phyloP scores from a whole-genome alignment of 768 basidiomycete genomes.

The Pisolithus orientalis region DNA sequence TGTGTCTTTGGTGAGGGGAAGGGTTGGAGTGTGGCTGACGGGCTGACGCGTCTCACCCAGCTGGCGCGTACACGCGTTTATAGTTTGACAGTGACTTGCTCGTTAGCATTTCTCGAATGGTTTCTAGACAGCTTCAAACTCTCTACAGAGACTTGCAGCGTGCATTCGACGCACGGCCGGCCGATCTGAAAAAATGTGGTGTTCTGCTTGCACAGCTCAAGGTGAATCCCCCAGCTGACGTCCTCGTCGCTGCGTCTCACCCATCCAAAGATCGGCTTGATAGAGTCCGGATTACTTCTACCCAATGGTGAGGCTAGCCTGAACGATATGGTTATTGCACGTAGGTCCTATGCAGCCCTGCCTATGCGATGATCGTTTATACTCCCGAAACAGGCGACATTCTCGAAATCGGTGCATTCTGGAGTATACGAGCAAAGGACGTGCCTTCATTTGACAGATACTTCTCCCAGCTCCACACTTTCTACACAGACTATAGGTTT shows the following conservation, averaged over 20 bases:
- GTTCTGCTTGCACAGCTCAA: constrained; percentile 66
- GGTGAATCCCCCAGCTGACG: constrained; percentile 33
- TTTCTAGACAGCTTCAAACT: constrained; percentile 45
- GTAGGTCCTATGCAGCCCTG: constrained; percentile 39
- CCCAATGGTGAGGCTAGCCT: constrained; percentile 60
- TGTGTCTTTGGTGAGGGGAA: constrained; percentile 21
- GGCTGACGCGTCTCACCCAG: constrained; percentile 47
- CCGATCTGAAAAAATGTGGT: constrained; percentile 64
- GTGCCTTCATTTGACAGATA: constrained; percentile 94
- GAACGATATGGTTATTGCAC: constrained; percentile 67
- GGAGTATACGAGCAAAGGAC: constrained; percentile 84
- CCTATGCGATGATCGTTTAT: neutral
- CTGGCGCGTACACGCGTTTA: constrained; percentile 26
- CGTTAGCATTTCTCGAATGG: constrained; percentile 30
- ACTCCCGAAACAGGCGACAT: constrained; percentile 64
- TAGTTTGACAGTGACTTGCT: neutral
- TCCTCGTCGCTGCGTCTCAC: neutral
- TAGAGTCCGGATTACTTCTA: constrained; percentile 68
- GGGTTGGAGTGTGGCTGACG: constrained; percentile 16
- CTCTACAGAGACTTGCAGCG: constrained; percentile 63
- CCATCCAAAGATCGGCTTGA: constrained; percentile 58
- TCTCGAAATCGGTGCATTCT: constrained; percentile 92
- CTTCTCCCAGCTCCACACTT: constrained; percentile 84
- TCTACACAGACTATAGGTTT: constrained; percentile 82
- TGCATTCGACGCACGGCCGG: constrained; percentile 58